phyloP scores from a whole-genome alignment of 495 filamentous ascomycete genomes.

The Geoglossum glabrum region DNA sequence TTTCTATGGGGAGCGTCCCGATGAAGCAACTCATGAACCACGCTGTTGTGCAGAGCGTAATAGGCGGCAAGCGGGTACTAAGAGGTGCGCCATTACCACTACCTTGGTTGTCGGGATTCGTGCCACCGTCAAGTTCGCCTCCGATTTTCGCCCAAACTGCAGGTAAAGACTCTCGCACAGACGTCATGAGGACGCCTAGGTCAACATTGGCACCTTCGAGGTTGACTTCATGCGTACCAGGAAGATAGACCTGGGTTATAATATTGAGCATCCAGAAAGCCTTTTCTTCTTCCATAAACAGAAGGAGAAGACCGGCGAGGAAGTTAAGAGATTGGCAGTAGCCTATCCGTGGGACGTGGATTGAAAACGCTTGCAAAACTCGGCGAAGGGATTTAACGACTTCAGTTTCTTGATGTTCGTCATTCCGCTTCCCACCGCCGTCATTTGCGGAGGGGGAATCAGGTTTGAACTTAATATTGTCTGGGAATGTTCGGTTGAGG shows the following conservation, averaged over 20 bases:
- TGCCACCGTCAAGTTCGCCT: constrained; percentile 42
- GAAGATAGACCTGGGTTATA: constrained; percentile 70
- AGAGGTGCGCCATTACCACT: constrained; percentile 4
- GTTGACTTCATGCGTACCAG: constrained; percentile 79
- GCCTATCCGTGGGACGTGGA: constrained; percentile 74
- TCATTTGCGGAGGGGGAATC: constrained; percentile 20
- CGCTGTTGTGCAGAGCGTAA: constrained; percentile 81
- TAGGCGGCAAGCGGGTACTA: constrained; percentile 54
- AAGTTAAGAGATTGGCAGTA: constrained; percentile 98
- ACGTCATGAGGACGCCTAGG: constrained; percentile 77
- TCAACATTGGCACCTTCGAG: constrained; percentile 90
- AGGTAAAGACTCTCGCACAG: constrained; percentile 65
- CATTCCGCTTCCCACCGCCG: constrained; percentile 10
- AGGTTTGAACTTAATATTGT: constrained; percentile 82
- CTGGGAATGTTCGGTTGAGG: constrained; percentile 85
- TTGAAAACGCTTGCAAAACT: constrained; percentile 73
- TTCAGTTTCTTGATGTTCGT: constrained; percentile 39
- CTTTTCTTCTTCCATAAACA: constrained; percentile 84
- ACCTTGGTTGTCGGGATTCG: constrained; percentile 14
- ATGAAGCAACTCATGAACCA: constrained; percentile 99
- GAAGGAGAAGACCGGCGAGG: constrained; percentile 79
- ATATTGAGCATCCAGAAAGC: constrained; percentile 89
- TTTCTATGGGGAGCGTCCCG: constrained; percentile 77
- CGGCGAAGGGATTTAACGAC: constrained; percentile 66
- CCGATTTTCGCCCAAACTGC: constrained; percentile 76